Percentiles rank a stretch among this genome's conserved stretches.
phyloP scores from a whole-genome alignment of 345 rosid species.

The Sisymbrium irio region DNA sequence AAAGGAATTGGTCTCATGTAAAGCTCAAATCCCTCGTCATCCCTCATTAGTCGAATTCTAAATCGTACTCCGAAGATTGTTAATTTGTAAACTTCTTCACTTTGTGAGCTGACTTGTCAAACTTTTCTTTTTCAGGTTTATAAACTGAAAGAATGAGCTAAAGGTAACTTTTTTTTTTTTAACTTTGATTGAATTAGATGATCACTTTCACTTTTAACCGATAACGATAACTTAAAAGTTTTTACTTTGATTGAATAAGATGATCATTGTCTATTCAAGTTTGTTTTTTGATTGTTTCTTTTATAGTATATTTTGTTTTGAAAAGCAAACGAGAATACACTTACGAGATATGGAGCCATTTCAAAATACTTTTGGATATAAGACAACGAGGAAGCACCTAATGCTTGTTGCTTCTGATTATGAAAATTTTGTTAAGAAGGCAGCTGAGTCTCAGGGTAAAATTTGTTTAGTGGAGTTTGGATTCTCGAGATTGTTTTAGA shows the following conservation, averaged over 20 bases:
- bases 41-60: no score
- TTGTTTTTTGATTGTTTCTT: conserved; percentile 1
- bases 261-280: neutral
- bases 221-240: no score
- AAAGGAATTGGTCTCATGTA: no score
- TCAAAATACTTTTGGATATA: conserved; percentile 82
- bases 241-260: neutral
- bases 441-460: conserved; percentile 81
- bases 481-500: neutral
- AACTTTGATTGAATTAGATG: no score
- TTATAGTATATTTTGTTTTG: conserved; percentile 1
- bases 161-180: no score
- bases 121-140: no score
- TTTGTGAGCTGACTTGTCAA: no score
- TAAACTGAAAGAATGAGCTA: no score
- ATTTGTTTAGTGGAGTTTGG: neutral
- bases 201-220: no score
- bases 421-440: conserved; percentile 70
- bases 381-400: conserved; percentile 75
- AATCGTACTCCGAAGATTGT: no score
- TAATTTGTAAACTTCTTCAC: no score
- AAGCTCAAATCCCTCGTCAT: no score
- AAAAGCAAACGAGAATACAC: conserved; percentile 84
- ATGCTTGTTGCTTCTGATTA: conserved; percentile 80
- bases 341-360: conserved; percentile 82